Base-by-base conservation (phyloP, 805 yeast genomes). In the Schizosaccharomyces osmophilus region DNA sequence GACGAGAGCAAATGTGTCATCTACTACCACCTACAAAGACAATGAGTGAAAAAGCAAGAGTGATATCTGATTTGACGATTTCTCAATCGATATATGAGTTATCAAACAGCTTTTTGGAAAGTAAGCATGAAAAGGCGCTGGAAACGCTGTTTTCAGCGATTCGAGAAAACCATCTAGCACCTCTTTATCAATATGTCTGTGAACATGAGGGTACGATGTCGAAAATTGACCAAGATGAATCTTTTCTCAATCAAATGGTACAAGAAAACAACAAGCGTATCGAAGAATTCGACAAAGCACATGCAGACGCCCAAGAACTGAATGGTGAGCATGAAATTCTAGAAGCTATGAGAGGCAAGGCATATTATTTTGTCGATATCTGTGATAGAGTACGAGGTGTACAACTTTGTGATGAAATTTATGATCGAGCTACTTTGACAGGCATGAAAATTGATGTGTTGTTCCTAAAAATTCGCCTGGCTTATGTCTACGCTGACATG, bases 281-380 rank as follows among this genome's bases (percentile, higher is more conserved):
- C 36, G 72, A 71, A 31, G 73, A 72, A 62, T 71, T 82, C 62
- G 74, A 77, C 66, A 71, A 72, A 43, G 70, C 71, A 13, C 75
- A 82, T 61, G 69, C 71, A 64, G 68, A 78, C 68, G 73, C 80
- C 70, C 79, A 78, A 62, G 87, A 82, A 63, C 86, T 83, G 64
- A 97, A 89, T 70, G 95, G 95, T 42, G 95, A 87, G 69, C 73
- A 84, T 65, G 95, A 87, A 68, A 78, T 82, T 48, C 82, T 88
- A 8, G 82, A 82, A 64, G 81, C 83, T 57, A 84, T 87, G 79
- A 79, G 82, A 62, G 79, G 82, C 68, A 79, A 93, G 39, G 97
- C 95, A 43, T 95, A 89, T 69, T 87, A 83, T 72, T 90, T 87
- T 71, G 82, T 96, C 13, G 75, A 77, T 63, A 85, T 88, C 67